Percentiles rank a stretch among this genome's conserved stretches.
Conservation (phyloP, 1,284 basidiomycete species). For the Macrocystidia cucumis region DNA sequence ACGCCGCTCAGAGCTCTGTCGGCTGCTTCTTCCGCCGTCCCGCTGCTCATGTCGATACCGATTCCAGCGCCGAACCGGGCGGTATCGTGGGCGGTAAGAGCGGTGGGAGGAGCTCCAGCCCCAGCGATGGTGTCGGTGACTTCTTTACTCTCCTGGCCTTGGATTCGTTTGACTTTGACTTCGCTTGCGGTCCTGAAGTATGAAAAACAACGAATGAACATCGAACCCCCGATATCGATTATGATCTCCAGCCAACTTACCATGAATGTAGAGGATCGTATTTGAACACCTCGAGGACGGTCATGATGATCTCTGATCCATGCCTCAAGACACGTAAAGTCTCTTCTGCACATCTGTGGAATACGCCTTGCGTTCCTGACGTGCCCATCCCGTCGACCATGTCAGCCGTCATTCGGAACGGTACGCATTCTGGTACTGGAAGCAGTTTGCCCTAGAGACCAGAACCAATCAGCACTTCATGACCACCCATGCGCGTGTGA, state of each 20-base stretch:
- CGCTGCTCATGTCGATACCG: constrained; percentile 54
- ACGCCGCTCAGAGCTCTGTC: constrained; percentile 83
- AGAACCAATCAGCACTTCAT: too few relatives aligned
- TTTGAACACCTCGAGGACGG: constrained; percentile 95
- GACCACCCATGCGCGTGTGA: too few relatives aligned
- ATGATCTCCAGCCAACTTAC: constrained; percentile 25
- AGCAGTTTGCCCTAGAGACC: constrained; percentile 69
- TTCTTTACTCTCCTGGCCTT: too few relatives aligned
- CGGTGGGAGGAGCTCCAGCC: constrained; percentile 17
- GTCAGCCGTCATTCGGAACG: constrained; percentile 92
- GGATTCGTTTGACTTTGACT: constrained; percentile 56
- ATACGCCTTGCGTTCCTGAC: constrained; percentile 89
- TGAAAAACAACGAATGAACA: constrained; percentile 1
- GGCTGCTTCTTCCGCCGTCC: constrained; percentile 76
- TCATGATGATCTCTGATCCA: constrained; percentile 84
- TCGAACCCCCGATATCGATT: neutral
- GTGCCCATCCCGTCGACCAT: constrained; percentile 92
- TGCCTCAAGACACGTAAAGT: constrained; percentile 87
- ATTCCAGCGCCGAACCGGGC: constrained; percentile 27
- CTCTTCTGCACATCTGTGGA: constrained; percentile 92
- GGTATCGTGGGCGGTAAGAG: constrained; percentile 14
- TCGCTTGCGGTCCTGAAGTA: constrained; percentile 63
- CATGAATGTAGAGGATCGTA: constrained; percentile 94
- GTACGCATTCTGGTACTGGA: constrained; percentile 81
- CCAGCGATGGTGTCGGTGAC: too few relatives aligned